A percentile compares a stretch with the other conserved stretches of the same genome.
Conservation (phyloP, 2,329 filamentous ascomycete genomes). For the Ceratocystis harringtonii region DNA sequence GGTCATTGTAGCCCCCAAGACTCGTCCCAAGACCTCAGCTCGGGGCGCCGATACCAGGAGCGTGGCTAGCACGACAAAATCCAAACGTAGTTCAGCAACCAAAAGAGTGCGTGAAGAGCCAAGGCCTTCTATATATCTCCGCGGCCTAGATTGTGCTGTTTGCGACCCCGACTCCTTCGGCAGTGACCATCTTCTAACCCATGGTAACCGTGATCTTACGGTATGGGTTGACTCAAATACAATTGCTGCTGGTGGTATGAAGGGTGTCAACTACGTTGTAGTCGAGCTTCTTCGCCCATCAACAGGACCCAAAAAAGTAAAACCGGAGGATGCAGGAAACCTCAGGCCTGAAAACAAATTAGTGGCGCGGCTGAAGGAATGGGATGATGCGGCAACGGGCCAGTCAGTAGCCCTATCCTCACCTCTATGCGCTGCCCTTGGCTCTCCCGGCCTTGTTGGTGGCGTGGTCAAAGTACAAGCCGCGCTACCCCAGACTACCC, state of each 20-base stretch:
- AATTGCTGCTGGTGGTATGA: constrained; percentile 54
- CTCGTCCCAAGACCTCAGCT: constrained; percentile 47
- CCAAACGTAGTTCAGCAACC: constrained; percentile 62
- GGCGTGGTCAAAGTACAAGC: constrained; percentile 78
- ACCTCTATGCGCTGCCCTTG: constrained; percentile 58
- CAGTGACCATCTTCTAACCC: constrained; percentile 47
- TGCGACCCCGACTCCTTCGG: constrained; percentile 50
- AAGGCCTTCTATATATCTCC: constrained; percentile 56
- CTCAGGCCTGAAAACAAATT: constrained; percentile 43
- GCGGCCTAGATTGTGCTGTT: constrained; percentile 57
- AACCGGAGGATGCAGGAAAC: constrained; percentile 50
- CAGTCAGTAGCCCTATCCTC: constrained; percentile 68
- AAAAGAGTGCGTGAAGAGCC: constrained; percentile 46
- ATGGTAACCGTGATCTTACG: constrained; percentile 40
- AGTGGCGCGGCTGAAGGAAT: constrained; percentile 58
- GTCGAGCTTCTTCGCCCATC: constrained; percentile 81
- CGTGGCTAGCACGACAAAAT: constrained; percentile 63
- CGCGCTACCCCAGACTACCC: constrained; percentile 56
- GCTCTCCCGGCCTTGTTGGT: constrained; percentile 59
- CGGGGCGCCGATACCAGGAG: constrained; percentile 54
- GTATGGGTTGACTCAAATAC: constrained; percentile 78
- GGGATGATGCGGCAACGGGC: constrained; percentile 76
- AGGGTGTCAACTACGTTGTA: constrained; percentile 59
- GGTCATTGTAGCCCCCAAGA: constrained; percentile 93
- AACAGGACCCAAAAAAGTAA: constrained; percentile 51